phyloP scores from a whole-genome alignment of 345 rosid species.

The Hibiscus syriacus region DNA sequence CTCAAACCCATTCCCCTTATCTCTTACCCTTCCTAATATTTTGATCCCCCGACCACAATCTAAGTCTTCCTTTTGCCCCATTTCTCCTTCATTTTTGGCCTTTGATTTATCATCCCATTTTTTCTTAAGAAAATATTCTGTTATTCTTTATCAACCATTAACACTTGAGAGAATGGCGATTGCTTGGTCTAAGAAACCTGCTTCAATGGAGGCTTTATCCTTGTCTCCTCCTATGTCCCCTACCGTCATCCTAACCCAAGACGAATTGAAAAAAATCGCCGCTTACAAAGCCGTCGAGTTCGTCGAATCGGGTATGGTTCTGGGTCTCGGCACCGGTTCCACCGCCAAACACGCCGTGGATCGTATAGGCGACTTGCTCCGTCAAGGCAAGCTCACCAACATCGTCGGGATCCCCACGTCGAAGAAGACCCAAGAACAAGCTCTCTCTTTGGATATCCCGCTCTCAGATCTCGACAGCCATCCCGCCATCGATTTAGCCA shows the following conservation, averaged over 20 bases:
- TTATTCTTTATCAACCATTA: not conserved
- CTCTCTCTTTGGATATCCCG: conserved; percentile 73
- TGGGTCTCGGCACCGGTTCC: conserved; percentile 98
- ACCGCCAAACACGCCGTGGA: conserved; percentile 92
- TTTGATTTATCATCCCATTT: not conserved
- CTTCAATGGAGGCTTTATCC: conserved; percentile 13
- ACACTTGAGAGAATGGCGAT: conserved; percentile 4
- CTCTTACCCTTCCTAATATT: no score
- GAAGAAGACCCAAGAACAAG: conserved; percentile 33
- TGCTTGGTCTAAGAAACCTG: conserved; percentile 14
- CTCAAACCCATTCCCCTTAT: no score
- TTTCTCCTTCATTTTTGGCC: not conserved
- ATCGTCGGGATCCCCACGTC: conserved; percentile 80
- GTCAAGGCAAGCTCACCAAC: conserved; percentile 56
- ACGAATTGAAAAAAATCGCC: conserved; percentile 16
- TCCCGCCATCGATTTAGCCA: conserved; percentile 68
- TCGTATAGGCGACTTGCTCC: conserved; percentile 72
- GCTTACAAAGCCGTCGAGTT: conserved; percentile 84
- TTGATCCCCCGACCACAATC: no score
- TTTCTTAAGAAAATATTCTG: not conserved
- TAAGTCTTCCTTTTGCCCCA: not conserved
- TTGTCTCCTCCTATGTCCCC: conserved; percentile 10
- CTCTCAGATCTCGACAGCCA: conserved; percentile 70
- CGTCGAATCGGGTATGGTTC: conserved; percentile 90
- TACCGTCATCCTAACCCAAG: conserved; percentile 12